Conservation (phyloP, 345 rosid species). For the Syzygium aqueum region DNA sequence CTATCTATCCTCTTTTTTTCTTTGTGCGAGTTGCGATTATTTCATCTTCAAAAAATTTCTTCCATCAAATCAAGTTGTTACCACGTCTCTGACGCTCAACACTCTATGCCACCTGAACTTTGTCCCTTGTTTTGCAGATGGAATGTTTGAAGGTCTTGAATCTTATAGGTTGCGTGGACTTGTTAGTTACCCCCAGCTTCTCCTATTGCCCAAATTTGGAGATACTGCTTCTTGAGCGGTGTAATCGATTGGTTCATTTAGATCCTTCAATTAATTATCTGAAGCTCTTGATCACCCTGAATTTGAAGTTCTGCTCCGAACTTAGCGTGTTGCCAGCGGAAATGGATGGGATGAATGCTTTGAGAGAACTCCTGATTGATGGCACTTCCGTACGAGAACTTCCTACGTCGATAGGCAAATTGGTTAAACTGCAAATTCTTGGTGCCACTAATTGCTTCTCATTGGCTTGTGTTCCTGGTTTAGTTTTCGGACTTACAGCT, state of each 20-base stretch:
- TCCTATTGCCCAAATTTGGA: not conserved
- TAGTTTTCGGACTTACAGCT: not conserved
- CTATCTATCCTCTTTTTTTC: too few relatives aligned
- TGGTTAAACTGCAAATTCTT: not conserved
- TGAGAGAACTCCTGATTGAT: not conserved
- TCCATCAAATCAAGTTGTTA: too few relatives aligned
- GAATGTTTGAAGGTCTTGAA: not conserved
- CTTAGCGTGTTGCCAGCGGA: not conserved
- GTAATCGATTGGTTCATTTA: not conserved
- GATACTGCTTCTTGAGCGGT: not conserved
- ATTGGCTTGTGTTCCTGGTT: not conserved
- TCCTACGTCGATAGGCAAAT: not conserved
- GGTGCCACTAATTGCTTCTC: not conserved
- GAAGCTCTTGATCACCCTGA: fast-evolving
- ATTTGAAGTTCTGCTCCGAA: not conserved
- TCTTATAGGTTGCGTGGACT: not conserved
- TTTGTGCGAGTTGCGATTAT: too few relatives aligned
- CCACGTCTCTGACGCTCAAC: too few relatives aligned
- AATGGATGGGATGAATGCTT: not conserved
- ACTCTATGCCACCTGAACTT: too few relatives aligned
- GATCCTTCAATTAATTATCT: not conserved
- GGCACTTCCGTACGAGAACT: not conserved
- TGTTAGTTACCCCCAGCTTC: too few relatives aligned
- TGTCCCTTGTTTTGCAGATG: not conserved
- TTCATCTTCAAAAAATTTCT: too few relatives aligned